Percentiles rank a stretch among this genome's conserved stretches.
These are phyloP conservation scores for Umbellularia californica DNA, from an alignment of 164 flowering plant species.

Conservation along the genomic window DNA sequence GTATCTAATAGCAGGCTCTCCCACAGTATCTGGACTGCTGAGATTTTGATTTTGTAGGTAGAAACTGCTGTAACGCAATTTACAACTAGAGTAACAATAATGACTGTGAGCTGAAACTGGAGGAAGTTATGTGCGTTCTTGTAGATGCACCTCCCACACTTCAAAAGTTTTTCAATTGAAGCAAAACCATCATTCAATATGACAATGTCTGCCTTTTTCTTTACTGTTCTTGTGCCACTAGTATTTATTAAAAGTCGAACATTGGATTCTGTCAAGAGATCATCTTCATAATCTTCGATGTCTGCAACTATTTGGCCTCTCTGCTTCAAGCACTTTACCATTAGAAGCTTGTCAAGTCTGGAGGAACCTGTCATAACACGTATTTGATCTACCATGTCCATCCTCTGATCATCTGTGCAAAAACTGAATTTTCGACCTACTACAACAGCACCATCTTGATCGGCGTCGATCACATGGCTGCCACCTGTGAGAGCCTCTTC, in stretches of 20 bases:
- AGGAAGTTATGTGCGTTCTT: constrained; percentile 65
- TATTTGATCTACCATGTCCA: constrained; percentile 40
- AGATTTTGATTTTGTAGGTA: constrained; percentile 47
- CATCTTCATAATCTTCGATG: constrained; percentile 58
- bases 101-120: constrained; percentile 65
- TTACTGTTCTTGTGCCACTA: constrained; percentile 59
- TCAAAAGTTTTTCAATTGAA: constrained; percentile 40
- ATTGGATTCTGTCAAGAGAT: constrained; percentile 52
- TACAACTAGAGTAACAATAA: constrained; percentile 54
- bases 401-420: constrained; percentile 36
- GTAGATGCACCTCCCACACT: constrained; percentile 61
- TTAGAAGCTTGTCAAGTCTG: constrained; percentile 55
- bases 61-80: constrained; percentile 58
- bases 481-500: constrained; percentile 17
- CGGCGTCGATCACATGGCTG: constrained; percentile 11
- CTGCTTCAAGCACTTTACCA: constrained; percentile 53
- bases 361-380: constrained; percentile 70
- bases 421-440: constrained; percentile 50
- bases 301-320: constrained; percentile 70
- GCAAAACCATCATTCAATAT: constrained; percentile 57
- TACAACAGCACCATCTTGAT: constrained; percentile 24
- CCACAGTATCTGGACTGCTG: constrained; percentile 63
- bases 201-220: constrained; percentile 57
- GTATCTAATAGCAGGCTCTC: constrained; percentile 74
- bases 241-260: constrained; percentile 64